Conservation (phyloP, 1,139 yeast species). For the Geotrichum europaeum region DNA sequence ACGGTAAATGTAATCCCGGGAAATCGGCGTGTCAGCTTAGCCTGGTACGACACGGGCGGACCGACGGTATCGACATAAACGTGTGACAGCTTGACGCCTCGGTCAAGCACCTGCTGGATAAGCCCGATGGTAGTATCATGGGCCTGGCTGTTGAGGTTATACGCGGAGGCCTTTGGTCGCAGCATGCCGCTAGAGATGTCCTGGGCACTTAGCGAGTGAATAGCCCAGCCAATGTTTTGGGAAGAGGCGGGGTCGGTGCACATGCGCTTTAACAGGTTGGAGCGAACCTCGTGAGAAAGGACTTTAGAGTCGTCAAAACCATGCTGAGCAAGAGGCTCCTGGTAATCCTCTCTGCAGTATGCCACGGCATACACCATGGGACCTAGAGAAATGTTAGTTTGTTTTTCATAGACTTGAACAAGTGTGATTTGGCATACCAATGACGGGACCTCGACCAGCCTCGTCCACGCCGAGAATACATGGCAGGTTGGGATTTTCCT, state of each 20-base stretch:
- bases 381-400: conserved; percentile 31
- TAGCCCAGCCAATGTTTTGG: conserved; percentile 76
- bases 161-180: conserved; percentile 47
- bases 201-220: conserved; percentile 75
- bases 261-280: conserved; percentile 52
- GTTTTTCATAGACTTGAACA: not conserved
- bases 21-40: conserved; percentile 60
- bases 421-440: conserved; percentile 31
- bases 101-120: conserved; percentile 54
- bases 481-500: conserved; percentile 26
- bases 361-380: conserved; percentile 96
- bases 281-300: conserved; percentile 65
- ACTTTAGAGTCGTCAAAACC: conserved; percentile 95
- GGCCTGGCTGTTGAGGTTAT: conserved; percentile 91
- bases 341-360: conserved; percentile 57
- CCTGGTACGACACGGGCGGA: conserved; percentile 80
- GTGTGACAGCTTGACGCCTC: conserved; percentile 59
- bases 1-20: conserved; percentile 73
- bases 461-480: conserved; percentile 86
- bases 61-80: conserved; percentile 95
- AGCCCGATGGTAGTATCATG: conserved; percentile 86
- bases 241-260: conserved; percentile 46
- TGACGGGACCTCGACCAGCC: conserved; percentile 96
- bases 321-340: conserved; percentile 49
- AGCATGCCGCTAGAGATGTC: conserved; percentile 91